These are phyloP conservation scores for Neonectria neomacrospora DNA, from an alignment of 2,329 filamentous ascomycete genomes.

Conservation along the genomic window DNA sequence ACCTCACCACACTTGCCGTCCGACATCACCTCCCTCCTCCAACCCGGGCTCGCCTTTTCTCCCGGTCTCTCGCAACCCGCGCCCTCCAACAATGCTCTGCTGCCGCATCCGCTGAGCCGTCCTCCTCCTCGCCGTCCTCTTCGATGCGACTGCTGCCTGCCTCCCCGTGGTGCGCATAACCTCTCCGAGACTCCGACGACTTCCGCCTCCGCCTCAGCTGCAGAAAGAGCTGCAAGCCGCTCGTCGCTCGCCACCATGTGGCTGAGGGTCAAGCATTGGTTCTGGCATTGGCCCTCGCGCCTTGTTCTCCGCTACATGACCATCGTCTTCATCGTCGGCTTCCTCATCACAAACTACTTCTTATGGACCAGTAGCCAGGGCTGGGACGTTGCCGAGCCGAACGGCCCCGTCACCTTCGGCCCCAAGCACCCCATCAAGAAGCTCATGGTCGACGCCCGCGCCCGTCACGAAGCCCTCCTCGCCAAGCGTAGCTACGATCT, in stretches of 20 bases:
- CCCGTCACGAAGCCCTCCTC: slow-evolving; percentile 55
- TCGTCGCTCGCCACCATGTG: slow-evolving; percentile 34
- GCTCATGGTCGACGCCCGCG: slow-evolving; percentile 60
- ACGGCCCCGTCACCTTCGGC: slow-evolving; percentile 38
- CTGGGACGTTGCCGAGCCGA: slow-evolving; percentile 42
- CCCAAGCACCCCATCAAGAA: slow-evolving; percentile 61
- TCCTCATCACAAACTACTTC: slow-evolving; percentile 46
- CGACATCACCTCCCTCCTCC: neutral
- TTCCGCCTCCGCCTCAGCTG: slow-evolving; percentile 22
- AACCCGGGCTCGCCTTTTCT: neutral
- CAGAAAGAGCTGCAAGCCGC: slow-evolving; percentile 8
- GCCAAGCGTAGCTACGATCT: slow-evolving; percentile 60
- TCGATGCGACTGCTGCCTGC: slow-evolving; percentile 41
- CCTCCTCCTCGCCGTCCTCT: slow-evolving; percentile 16
- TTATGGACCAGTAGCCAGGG: slow-evolving; percentile 45
- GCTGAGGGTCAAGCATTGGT: slow-evolving; percentile 43
- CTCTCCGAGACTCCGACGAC: slow-evolving; percentile 19
- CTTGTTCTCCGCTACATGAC: slow-evolving; percentile 45
- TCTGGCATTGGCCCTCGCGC: slow-evolving; percentile 45
- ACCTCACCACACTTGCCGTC: neutral
- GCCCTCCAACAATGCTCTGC: slow-evolving; percentile 36
- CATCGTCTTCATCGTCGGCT: slow-evolving; percentile 38
- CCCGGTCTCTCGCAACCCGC: neutral
- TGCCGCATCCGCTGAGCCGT: slow-evolving; percentile 34
- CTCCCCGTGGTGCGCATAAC: slow-evolving; percentile 40